phyloP scores from a whole-genome alignment of 2,329 filamentous ascomycete genomes.

The Fusarium sp. region DNA sequence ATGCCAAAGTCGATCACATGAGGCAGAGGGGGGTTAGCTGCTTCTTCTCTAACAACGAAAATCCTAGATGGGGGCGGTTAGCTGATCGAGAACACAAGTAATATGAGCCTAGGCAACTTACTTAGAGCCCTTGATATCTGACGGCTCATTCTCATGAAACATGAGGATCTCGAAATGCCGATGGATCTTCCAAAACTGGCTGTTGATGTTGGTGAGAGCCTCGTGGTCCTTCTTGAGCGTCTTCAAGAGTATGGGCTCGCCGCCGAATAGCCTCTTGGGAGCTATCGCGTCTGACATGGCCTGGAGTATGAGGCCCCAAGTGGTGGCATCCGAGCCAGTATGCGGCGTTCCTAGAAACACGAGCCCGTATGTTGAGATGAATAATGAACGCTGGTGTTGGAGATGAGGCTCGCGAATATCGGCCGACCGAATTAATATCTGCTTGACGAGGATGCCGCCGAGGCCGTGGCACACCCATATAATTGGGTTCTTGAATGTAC shows the following conservation, averaged over 20 bases:
- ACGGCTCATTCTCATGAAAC: slow-evolving; percentile 80
- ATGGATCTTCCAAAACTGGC: slow-evolving; percentile 77
- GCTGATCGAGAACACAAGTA: background rate
- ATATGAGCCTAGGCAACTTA: slow-evolving; percentile 40
- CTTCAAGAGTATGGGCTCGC: slow-evolving; percentile 75
- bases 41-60: slow-evolving; percentile 77
- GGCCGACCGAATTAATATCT: slow-evolving; percentile 75
- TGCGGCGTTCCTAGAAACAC: slow-evolving; percentile 84
- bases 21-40: slow-evolving; percentile 71
- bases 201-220: slow-evolving; percentile 79
- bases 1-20: slow-evolving; percentile 81
- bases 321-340: slow-evolving; percentile 74
- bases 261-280: slow-evolving; percentile 75
- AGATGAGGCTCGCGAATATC: slow-evolving; percentile 70
- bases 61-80: slow-evolving; percentile 48
- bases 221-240: slow-evolving; percentile 81
- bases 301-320: slow-evolving; percentile 76
- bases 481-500: slow-evolving; percentile 72
- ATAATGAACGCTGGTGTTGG: slow-evolving; percentile 76
- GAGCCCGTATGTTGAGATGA: slow-evolving; percentile 80
- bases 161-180: slow-evolving; percentile 79
- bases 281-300: slow-evolving; percentile 74
- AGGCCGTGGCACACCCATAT: slow-evolving; percentile 83
- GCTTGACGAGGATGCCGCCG: slow-evolving; percentile 79
- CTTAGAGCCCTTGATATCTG: slow-evolving; percentile 74